phyloP scores from a whole-genome alignment of 1,284 basidiomycete species.

The Trametes polyzona region DNA sequence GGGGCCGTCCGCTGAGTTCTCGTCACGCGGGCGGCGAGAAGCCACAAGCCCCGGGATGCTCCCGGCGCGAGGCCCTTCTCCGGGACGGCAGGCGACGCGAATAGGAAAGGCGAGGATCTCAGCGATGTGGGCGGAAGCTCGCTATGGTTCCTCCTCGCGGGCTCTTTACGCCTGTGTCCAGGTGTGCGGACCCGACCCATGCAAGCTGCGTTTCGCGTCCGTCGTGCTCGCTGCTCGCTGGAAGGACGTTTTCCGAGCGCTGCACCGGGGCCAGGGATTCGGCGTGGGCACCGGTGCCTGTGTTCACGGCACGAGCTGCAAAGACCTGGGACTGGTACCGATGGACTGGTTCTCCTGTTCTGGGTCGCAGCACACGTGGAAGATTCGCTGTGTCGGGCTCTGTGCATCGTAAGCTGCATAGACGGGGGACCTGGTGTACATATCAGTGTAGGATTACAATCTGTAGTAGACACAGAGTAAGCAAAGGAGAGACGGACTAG shows the following conservation, averaged over 20 bases:
- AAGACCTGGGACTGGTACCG: background rate
- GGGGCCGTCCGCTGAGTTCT: too few species aligned
- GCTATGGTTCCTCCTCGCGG: background rate
- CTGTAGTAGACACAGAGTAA: too few species aligned
- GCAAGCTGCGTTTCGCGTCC: background rate
- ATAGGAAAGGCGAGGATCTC: background rate
- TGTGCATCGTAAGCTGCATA: too few species aligned
- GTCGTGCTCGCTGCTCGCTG: background rate
- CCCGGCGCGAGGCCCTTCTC: slow-evolving; percentile 2
- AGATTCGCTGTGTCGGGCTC: too few species aligned
- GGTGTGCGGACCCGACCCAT: background rate
- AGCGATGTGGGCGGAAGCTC: background rate
- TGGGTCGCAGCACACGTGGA: background rate
- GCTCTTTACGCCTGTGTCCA: background rate
- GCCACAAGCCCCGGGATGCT: background rate
- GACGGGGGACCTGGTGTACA: too few species aligned
- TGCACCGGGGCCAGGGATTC: slow-evolving; percentile 7
- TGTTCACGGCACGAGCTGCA: background rate
- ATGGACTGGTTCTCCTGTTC: background rate
- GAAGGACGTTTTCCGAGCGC: background rate
- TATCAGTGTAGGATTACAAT: background rate
- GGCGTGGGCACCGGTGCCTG: background rate
- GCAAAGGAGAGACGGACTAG: background rate
- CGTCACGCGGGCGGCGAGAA: too few species aligned
- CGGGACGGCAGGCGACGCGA: background rate